Evolutionary conservation across 73 alveolate genomes (phyloP).

Genomic region (Loxodes magnus): DNA sequence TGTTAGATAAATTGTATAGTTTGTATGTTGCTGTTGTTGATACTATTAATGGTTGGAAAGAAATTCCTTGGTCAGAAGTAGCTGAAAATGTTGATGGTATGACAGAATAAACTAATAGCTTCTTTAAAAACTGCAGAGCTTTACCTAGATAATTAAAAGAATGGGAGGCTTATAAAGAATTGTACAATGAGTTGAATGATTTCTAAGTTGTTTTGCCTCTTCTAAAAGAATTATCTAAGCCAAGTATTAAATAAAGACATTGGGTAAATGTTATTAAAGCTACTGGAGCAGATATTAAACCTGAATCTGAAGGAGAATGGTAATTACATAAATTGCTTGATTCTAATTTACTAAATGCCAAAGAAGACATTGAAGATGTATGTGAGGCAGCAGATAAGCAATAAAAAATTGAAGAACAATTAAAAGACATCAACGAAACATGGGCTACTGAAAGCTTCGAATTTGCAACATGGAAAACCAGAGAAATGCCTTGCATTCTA

Average conservation of each 20-base stretch:
- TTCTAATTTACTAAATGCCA: constrained; percentile 79
- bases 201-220: constrained; percentile 82
- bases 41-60: constrained; percentile 83
- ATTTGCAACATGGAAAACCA: constrained; percentile 94
- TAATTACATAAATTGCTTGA: constrained; percentile 66
- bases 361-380: constrained; percentile 95
- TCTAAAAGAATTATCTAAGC: constrained; percentile 75
- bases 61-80: constrained; percentile 85
- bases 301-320: constrained; percentile 52
- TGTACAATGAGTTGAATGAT: constrained; percentile 80
- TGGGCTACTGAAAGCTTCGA: constrained; percentile 95
- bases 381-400: constrained; percentile 98
- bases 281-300: constrained; percentile 42
- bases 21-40: constrained; percentile 67
- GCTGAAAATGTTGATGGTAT: constrained; percentile 66
- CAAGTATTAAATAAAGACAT: constrained; percentile 89
- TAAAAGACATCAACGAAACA: constrained; percentile 79
- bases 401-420: constrained; percentile 82
- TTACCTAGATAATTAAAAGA: constrained; percentile 88
- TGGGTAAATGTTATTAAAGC: constrained; percentile 84
- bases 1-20: constrained; percentile 60
- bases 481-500: constrained; percentile 93
- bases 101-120: constrained; percentile 71
- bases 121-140: constrained; percentile 74
- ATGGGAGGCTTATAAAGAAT: constrained; percentile 96